Evolutionary conservation across 345 rosid genomes (phyloP).

Genomic region (Physaria fendleri): DNA sequence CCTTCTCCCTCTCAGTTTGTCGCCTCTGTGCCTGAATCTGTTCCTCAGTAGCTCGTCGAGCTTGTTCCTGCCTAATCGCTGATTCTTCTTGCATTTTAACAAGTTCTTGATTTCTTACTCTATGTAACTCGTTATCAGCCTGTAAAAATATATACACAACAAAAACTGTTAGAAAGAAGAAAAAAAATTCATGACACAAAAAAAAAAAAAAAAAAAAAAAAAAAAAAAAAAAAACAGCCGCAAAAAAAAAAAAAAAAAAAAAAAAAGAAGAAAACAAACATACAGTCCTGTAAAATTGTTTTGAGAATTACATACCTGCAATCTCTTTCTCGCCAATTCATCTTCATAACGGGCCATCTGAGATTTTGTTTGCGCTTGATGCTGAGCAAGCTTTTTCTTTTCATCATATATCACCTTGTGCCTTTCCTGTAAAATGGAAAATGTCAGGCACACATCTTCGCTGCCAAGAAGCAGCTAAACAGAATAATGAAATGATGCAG

Average conservation of each 20-base stretch:
- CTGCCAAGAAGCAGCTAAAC: slow-evolving; percentile 1
- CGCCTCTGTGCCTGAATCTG: slow-evolving; percentile 92
- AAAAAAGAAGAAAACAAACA: slow-evolving; percentile 5
- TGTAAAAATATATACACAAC: slow-evolving; percentile 28
- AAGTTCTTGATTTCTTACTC: slow-evolving; percentile 90
- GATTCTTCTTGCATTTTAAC: slow-evolving; percentile 95
- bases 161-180: slow-evolving; percentile 10
- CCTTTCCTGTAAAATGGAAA: slow-evolving; percentile 61
- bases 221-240: slow-evolving; percentile 17
- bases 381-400: slow-evolving; percentile 81
- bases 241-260: slow-evolving; percentile 5
- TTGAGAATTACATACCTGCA: slow-evolving; percentile 63
- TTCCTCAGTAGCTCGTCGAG: slow-evolving; percentile 93
- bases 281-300: background rate
- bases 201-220: slow-evolving; percentile 7
- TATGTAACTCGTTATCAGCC: slow-evolving; percentile 87
- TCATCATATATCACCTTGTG: slow-evolving; percentile 87
- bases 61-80: slow-evolving; percentile 82
- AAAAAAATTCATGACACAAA: too few species aligned
- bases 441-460: slow-evolving; percentile 6
- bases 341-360: slow-evolving; percentile 98
- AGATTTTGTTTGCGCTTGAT: slow-evolving; percentile 94
- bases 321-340: slow-evolving; percentile 91
- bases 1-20: slow-evolving; percentile 96
- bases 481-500: background rate